Evolutionary conservation across 1,284 basidiomycete species (phyloP).

Genomic region (Sphagnurus paluster): DNA sequence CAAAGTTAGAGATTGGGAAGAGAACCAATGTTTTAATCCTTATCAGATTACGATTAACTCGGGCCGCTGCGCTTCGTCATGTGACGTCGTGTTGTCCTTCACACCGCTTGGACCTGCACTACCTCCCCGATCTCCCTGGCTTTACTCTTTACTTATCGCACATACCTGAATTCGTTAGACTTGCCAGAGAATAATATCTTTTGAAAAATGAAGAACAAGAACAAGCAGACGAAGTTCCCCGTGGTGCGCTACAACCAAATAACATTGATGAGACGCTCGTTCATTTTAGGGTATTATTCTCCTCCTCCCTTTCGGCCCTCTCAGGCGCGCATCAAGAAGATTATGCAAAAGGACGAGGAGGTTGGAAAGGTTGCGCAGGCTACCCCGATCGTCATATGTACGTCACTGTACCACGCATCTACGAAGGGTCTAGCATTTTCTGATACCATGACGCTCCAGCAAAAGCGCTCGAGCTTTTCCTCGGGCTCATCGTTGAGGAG

Average conservation of each 20-base stretch:
- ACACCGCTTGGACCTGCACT: neutral
- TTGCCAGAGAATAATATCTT: neutral
- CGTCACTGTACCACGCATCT: conserved; percentile 34
- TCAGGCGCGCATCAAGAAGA: conserved; percentile 97
- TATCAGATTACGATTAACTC: too few relatives aligned
- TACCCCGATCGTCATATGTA: conserved; percentile 97
- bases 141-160: neutral
- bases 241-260: conserved; percentile 49
- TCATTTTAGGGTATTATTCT: neutral
- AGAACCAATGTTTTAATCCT: too few relatives aligned
- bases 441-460: conserved; percentile 49
- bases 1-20: too few relatives aligned
- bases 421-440: neutral
- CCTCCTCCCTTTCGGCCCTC: conserved; percentile 1
- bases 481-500: conserved; percentile 85
- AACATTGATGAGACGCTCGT: conserved; percentile 6
- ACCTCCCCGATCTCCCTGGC: neutral
- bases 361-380: conserved; percentile 98
- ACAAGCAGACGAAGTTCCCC: conserved; percentile 84
- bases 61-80: too few relatives aligned
- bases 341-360: conserved; percentile 99
- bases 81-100: neutral
- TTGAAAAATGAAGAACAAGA: conserved; percentile 77
- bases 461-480: conserved; percentile 94
- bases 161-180: neutral